A percentile compares a stretch with the other conserved stretches of the same genome.
Evolutionary conservation across 164 flowering plant species (phyloP).

Genomic region (Chloranthus sessilifolius): DNA sequence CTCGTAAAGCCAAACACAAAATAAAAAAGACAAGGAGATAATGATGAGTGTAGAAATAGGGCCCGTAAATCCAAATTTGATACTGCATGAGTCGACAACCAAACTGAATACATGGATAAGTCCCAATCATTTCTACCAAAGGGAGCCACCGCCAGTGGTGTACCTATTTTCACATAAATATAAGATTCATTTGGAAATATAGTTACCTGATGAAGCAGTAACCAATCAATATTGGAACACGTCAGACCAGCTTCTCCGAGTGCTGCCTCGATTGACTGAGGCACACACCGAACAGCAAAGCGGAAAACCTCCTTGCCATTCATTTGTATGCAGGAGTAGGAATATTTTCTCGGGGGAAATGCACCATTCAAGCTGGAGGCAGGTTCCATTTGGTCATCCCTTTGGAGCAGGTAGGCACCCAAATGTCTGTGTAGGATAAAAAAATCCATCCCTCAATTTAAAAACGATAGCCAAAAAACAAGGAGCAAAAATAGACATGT

Average conservation of each 20-base stretch:
- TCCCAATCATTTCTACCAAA: too few species aligned
- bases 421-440: conserved; percentile 60
- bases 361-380: conserved; percentile 52
- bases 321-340: conserved; percentile 83
- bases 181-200: background rate
- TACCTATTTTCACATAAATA: background rate
- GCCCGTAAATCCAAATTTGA: too few species aligned
- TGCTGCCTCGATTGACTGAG: conserved; percentile 71
- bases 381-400: conserved; percentile 31
- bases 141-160: too few species aligned
- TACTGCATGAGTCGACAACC: too few species aligned
- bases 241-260: conserved; percentile 65
- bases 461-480: too few species aligned
- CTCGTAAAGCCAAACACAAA: too few species aligned
- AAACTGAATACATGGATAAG: too few species aligned
- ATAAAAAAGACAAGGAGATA: too few species aligned
- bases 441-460: too few species aligned
- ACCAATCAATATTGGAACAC: conserved; percentile 68
- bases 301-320: conserved; percentile 96
- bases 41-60: too few species aligned
- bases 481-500: too few species aligned
- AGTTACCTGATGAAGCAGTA: conserved; percentile 95
- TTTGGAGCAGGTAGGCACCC: conserved; percentile 48
- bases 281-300: conserved; percentile 79
- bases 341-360: conserved; percentile 48